Percentiles rank a stretch among this genome's conserved stretches.
These are phyloP conservation scores for Begonia loranthoides DNA, from an alignment of 306 rosid genomes.

Conservation along the genomic window DNA sequence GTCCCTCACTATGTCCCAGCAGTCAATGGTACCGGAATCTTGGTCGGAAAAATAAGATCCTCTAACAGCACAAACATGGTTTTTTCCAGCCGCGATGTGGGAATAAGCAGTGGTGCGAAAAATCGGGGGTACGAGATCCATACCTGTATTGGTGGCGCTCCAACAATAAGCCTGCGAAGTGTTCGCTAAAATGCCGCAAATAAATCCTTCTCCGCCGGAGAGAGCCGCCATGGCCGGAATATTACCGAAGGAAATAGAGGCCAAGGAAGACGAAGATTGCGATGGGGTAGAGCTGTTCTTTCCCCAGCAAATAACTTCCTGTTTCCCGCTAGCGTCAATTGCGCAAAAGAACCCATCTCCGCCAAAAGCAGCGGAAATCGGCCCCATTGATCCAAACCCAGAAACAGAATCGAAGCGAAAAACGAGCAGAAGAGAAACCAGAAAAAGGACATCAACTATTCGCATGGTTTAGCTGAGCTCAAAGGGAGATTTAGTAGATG, in stretches of 20 bases:
- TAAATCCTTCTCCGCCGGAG: slow-evolving; percentile 72
- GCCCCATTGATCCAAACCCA: slow-evolving; percentile 79
- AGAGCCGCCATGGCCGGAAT: slow-evolving; percentile 76
- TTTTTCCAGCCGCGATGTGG: slow-evolving; percentile 59
- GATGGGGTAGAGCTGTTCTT: slow-evolving; percentile 31
- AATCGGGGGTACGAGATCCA: slow-evolving; percentile 51
- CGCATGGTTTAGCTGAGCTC: slow-evolving; percentile 38
- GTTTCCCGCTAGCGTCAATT: slow-evolving; percentile 84
- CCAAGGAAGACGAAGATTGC: slow-evolving; percentile 18
- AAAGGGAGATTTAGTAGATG: slow-evolving; percentile 3
- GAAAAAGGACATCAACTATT: slow-evolving; percentile 12
- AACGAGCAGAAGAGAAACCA: slow-evolving; percentile 16
- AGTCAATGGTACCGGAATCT: slow-evolving; percentile 54
- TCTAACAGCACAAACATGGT: slow-evolving; percentile 73
- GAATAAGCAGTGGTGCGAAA: slow-evolving; percentile 44
- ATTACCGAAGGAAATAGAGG: slow-evolving; percentile 16
- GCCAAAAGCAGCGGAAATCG: slow-evolving; percentile 72
- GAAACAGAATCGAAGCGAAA: slow-evolving; percentile 15
- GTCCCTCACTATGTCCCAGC: slow-evolving; percentile 51
- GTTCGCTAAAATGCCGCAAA: slow-evolving; percentile 71
- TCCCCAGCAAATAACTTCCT: slow-evolving; percentile 73
- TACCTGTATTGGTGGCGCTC: slow-evolving; percentile 24
- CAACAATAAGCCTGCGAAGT: slow-evolving; percentile 70
- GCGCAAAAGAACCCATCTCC: slow-evolving; percentile 58
- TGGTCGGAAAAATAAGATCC: slow-evolving; percentile 59